A percentile compares a stretch with the other conserved stretches of the same genome.
phyloP scores from a whole-genome alignment of 164 flowering plant species.

The Malania oleifera region DNA sequence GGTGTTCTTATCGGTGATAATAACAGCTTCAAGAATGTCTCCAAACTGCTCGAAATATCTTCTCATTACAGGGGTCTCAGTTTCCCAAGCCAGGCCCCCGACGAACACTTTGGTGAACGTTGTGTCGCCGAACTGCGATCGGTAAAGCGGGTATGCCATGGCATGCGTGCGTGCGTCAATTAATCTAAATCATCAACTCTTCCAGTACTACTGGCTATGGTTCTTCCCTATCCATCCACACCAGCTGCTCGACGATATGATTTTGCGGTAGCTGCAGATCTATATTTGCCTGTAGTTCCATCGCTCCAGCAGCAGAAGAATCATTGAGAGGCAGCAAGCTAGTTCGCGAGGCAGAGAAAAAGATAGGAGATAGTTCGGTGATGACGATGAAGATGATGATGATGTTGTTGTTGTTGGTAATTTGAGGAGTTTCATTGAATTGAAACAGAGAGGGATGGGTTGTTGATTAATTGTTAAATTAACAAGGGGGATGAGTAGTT shows the following conservation, averaged over 20 bases:
- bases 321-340: slow-evolving; percentile 22
- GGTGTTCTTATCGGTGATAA: slow-evolving; percentile 73
- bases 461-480: background rate
- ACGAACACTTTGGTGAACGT: slow-evolving; percentile 86
- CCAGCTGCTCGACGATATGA: no score
- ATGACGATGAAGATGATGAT: no score
- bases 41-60: slow-evolving; percentile 83
- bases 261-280: no score
- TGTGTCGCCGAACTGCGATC: slow-evolving; percentile 89
- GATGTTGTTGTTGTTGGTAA: slow-evolving; percentile 4
- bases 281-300: slow-evolving; percentile 17
- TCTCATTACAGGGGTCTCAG: slow-evolving; percentile 73
- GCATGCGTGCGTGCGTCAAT: background rate
- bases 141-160: slow-evolving; percentile 62
- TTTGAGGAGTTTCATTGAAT: slow-evolving; percentile 8
- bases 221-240: no score
- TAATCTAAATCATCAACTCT: slow-evolving; percentile 8
- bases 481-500: background rate
- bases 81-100: slow-evolving; percentile 96
- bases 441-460: slow-evolving; percentile 1
- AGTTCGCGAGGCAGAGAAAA: slow-evolving; percentile 12
- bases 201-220: no score
- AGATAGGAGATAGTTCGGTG: background rate
- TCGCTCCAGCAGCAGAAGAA: slow-evolving; percentile 4
- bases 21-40: slow-evolving; percentile 90